These are phyloP conservation scores for Vicia sativa DNA, from an alignment of 306 rosid genomes.

Conservation along the genomic window DNA sequence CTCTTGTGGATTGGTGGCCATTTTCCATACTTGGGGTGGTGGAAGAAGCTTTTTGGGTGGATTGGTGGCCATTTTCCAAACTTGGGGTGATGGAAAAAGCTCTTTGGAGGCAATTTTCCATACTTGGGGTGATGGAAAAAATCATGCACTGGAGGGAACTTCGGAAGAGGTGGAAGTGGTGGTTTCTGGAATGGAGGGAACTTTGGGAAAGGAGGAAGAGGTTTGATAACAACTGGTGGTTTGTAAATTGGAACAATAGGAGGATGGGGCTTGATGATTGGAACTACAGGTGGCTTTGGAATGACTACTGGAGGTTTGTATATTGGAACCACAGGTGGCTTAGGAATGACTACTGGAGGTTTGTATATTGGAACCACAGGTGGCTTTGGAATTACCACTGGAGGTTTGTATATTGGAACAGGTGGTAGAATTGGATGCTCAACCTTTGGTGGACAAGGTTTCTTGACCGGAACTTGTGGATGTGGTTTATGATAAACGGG, in stretches of 20 bases:
- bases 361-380: constrained; percentile 27
- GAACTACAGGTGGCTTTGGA: neutral
- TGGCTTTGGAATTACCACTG: constrained; percentile 21
- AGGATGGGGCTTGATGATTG: constrained; percentile 36
- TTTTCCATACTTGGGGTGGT: constrained; percentile 58
- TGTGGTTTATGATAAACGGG: constrained; percentile 26
- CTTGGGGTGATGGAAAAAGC: constrained; percentile 36
- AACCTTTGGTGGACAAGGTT: constrained; percentile 4
- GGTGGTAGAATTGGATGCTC: constrained; percentile 27
- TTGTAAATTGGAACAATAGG: constrained; percentile 35
- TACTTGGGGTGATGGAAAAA: constrained; percentile 40
- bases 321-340: constrained; percentile 33
- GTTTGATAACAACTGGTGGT: constrained; percentile 33
- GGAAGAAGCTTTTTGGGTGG: constrained; percentile 34
- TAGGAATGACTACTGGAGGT: neutral
- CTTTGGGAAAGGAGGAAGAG: constrained; percentile 40
- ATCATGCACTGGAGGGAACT: constrained; percentile 35
- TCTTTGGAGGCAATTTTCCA: neutral
- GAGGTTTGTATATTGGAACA: constrained; percentile 35
- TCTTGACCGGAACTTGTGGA: constrained; percentile 19
- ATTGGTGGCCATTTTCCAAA: neutral
- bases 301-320: constrained; percentile 32
- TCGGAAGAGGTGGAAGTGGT: constrained; percentile 45
- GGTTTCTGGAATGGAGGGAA: constrained; percentile 37
- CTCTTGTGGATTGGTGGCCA: constrained; percentile 30